Percentiles rank a stretch among this genome's conserved stretches.
phyloP scores from a whole-genome alignment of 1,284 basidiomycete species.

The Albatrellus sp. region DNA sequence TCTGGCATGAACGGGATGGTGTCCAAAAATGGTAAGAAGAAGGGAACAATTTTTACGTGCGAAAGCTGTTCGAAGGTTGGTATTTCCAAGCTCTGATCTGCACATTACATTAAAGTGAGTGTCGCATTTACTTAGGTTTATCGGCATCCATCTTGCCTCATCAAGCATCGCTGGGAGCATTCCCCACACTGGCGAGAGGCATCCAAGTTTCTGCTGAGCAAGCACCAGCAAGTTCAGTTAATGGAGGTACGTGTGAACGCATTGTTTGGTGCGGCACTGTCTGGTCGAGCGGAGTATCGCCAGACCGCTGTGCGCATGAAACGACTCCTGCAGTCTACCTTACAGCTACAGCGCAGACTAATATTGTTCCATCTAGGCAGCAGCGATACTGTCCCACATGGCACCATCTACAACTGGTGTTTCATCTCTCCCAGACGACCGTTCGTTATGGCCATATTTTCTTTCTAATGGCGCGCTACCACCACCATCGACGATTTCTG shows the following conservation, averaged over 20 bases:
- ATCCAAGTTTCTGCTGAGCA: constrained; percentile 86
- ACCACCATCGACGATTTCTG: constrained; percentile 25
- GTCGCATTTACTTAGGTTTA: constrained; percentile 51
- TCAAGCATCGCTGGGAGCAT: constrained; percentile 98
- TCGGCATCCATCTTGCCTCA: constrained; percentile 86
- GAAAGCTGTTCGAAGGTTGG: constrained; percentile 83
- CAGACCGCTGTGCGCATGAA: neutral
- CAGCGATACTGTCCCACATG: constrained; percentile 85
- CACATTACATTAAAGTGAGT: neutral
- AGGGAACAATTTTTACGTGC: constrained; percentile 80
- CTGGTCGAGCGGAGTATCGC: neutral
- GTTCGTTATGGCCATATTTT: constrained; percentile 75
- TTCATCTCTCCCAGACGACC: constrained; percentile 83
- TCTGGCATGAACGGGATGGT: constrained; percentile 17
- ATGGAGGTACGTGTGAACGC: constrained; percentile 55
- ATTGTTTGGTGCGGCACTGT: neutral
- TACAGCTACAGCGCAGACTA: neutral
- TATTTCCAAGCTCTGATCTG: constrained; percentile 3
- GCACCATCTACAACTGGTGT: constrained; percentile 51
- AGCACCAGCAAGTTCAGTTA: constrained; percentile 96
- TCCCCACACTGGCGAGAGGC: constrained; percentile 96
- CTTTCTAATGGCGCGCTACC: constrained; percentile 60
- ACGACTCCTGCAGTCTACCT: too few relatives aligned
- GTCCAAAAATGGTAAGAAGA: constrained; percentile 49
- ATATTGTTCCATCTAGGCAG: constrained; percentile 42